Base-by-base conservation (phyloP, 2,329 filamentous ascomycete species). In the Huntiella decipiens region DNA sequence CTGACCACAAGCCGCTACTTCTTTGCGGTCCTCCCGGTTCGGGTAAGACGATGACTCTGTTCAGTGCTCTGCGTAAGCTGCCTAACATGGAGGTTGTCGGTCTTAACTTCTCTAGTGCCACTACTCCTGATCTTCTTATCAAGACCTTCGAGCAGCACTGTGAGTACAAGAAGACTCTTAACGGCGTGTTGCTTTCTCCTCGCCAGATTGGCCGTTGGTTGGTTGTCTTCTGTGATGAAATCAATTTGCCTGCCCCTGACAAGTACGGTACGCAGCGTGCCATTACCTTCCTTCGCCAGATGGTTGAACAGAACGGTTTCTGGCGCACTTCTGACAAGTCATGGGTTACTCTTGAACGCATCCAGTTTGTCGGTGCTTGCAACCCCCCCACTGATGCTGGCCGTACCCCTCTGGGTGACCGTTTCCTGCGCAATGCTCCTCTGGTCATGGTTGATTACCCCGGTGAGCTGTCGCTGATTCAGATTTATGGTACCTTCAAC, bases 141-240 rank as follows among this genome's bases (percentile, higher is more conserved):
- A 98, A 98, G 70, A 98, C 92, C 0, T 94, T 99, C 54, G 91
- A 98, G 64, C 92, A 98, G 60, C 95, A 98, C 62, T 99, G 91
- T 63, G 91, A 98, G 63, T 98, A 99, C 66, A 92, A 88, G 68
- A 98, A 98, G 73, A 96, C 91, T 0, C 67, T 96, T 41, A 96
- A 91, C 58, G 91, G 91, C 37, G 86, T 96, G 15, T 82, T 95
- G 56, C 80, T 99, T 53, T 93, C 88, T 17, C 91, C 91, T 0
- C 93, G 82, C 5, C 92, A 98, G 60, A 93, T 98, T 55, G 91
- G 91, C 16, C 80, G 88, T 54, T 99, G 91, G 91, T 72, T 99
- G 34, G 88, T 99, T 39, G 77, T 99, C 51, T 99, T 99, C 71
- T 99, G 91, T 56, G 91, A 99, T 59, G 91, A 99, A 61, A 98